Evolutionary conservation across 345 rosid genomes (phyloP).

Genomic region (Gossypium thurberi): DNA sequence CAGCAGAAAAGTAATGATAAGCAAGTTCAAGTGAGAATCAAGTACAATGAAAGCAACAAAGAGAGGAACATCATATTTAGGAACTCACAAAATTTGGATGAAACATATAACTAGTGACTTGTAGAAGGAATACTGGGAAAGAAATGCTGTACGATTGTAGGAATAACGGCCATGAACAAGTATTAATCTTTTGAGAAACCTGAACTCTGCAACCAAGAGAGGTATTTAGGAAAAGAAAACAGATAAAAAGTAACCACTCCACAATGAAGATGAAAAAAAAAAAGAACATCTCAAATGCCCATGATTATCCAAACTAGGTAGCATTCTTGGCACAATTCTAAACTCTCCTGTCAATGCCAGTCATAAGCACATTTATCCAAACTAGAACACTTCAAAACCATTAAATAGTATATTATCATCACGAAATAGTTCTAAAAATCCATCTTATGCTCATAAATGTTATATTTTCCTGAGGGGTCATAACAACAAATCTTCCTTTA

Average conservation of each 20-base stretch:
- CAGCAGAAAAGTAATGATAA: conserved; percentile 27
- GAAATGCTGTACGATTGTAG: conserved; percentile 92
- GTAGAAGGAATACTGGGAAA: conserved; percentile 95
- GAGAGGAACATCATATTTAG: not conserved
- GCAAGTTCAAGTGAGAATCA: conserved; percentile 3
- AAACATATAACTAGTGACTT: conserved; percentile 88
- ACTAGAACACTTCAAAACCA: not conserved
- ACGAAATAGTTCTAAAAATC: not conserved
- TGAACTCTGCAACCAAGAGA: conserved; percentile 63
- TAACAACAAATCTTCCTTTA: not conserved
- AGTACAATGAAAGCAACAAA: not conserved
- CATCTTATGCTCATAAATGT: not conserved
- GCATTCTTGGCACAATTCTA: not conserved
- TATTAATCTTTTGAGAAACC: conserved; percentile 83
- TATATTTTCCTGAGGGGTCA: not conserved
- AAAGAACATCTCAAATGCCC: not conserved
- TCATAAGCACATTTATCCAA: not conserved
- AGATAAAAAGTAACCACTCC: not conserved
- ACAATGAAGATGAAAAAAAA: not conserved
- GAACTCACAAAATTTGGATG: conserved; percentile 95
- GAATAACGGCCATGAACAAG: conserved; percentile 97
- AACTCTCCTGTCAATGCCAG: not conserved
- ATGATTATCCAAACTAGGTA: not conserved
- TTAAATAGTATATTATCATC: conserved; percentile 1
- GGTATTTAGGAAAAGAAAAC: not conserved